Conservation (phyloP, 805 yeast genomes). For the Metschnikowia gelsemii region DNA sequence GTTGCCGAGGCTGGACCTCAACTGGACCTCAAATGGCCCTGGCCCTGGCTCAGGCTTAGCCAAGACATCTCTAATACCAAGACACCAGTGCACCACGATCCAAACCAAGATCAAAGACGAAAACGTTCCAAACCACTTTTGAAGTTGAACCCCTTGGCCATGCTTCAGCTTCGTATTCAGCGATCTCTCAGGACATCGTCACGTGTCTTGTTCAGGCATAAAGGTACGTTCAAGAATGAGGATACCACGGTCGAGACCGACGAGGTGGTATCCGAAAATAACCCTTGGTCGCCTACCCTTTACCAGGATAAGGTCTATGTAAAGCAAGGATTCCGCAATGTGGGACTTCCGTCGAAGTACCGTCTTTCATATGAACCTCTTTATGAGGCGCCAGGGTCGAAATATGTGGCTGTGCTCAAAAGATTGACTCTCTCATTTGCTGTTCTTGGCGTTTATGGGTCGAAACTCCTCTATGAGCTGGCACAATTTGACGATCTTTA, state of each 20-base stretch:
- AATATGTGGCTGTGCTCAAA: constrained; percentile 61
- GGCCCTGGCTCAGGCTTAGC: too few relatives aligned
- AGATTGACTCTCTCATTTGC: constrained; percentile 62
- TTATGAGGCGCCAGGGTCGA: constrained; percentile 61
- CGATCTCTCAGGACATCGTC: constrained; percentile 11
- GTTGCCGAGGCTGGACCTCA: too few relatives aligned
- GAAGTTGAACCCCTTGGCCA: neutral
- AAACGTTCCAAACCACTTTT: neutral
- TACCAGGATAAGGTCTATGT: constrained; percentile 45
- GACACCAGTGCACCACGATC: too few relatives aligned
- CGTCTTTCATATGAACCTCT: constrained; percentile 61
- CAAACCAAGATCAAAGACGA: neutral
- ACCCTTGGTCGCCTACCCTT: constrained; percentile 47
- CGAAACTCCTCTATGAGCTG: constrained; percentile 57
- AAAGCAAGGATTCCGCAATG: constrained; percentile 36
- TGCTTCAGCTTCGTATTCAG: constrained; percentile 12
- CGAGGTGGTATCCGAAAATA: constrained; percentile 41
- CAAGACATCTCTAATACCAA: too few relatives aligned
- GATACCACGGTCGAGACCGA: constrained; percentile 43
- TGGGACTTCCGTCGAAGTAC: constrained; percentile 50
- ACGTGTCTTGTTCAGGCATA: constrained; percentile 16
- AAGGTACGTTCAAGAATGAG: constrained; percentile 22
- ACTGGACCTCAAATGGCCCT: too few relatives aligned
- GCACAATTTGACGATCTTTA: constrained; percentile 52
- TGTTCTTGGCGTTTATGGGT: constrained; percentile 57